A percentile compares a stretch with the other conserved stretches of the same genome.
These are phyloP conservation scores for Picea sitchensis DNA, from an alignment of 75 land plant species.

Conservation along the genomic window DNA sequence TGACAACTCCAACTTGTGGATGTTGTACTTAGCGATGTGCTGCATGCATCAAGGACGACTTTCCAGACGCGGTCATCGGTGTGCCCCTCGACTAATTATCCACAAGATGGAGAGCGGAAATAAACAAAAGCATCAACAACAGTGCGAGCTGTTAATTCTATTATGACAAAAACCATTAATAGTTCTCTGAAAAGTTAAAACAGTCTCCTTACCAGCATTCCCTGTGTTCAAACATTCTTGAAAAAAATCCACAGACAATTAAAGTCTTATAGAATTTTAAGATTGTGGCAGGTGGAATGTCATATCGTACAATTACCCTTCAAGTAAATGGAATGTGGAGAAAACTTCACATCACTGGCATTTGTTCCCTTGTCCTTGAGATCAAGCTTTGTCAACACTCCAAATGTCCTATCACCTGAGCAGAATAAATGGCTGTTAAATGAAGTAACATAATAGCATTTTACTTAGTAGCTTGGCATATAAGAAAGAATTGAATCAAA, in stretches of 20 bases:
- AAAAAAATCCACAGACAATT: neutral
- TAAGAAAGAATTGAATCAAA: no score
- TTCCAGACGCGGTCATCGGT: neutral
- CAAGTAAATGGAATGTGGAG: neutral
- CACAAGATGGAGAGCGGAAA: neutral
- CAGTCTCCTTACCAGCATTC: neutral
- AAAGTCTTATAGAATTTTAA: neutral
- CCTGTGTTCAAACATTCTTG: neutral
- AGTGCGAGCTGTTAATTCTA: neutral
- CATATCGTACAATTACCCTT: no score
- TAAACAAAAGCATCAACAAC: neutral
- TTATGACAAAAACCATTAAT: no score
- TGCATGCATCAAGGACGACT: slow-evolving; percentile 82
- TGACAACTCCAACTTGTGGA: slow-evolving; percentile 91
- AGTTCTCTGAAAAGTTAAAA: neutral
- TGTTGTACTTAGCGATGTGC: slow-evolving; percentile 70
- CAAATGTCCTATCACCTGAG: slow-evolving; percentile 80
- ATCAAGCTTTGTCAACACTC: slow-evolving; percentile 83
- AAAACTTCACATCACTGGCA: slow-evolving; percentile 59
- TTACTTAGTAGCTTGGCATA: no score
- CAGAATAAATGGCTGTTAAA: no score
- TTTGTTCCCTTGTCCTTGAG: slow-evolving; percentile 85
- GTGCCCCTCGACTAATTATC: neutral
- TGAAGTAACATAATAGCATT: no score
- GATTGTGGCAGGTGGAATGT: neutral